phyloP scores from a whole-genome alignment of 176 grass and related monocot genomes.

The Eragrostis nindensis region DNA sequence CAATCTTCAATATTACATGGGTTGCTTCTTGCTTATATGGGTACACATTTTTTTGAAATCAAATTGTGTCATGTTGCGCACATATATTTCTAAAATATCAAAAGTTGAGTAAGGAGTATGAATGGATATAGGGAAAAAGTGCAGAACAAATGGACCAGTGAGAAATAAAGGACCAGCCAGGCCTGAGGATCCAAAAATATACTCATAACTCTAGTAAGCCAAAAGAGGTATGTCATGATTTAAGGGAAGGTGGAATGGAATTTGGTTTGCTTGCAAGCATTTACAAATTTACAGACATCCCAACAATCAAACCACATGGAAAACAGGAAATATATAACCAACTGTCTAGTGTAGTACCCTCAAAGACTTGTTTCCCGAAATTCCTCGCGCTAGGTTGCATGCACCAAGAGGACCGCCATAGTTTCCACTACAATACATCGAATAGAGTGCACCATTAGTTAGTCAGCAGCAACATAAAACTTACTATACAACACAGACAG shows the following conservation, averaged over 20 bases:
- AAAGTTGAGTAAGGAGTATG: background rate
- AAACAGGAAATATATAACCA: slow-evolving; percentile 3
- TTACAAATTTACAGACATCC: slow-evolving; percentile 1
- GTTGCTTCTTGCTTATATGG: background rate
- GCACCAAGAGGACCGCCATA: slow-evolving; percentile 96
- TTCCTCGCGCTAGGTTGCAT: slow-evolving; percentile 80
- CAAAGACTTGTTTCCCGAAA: slow-evolving; percentile 92
- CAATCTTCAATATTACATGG: background rate
- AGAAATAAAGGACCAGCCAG: background rate
- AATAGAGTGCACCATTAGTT: slow-evolving; percentile 36
- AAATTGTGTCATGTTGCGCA: background rate
- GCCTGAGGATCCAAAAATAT: slow-evolving; percentile 2
- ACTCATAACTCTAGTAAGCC: slow-evolving; percentile 1
- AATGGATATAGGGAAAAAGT: background rate
- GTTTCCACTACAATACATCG: slow-evolving; percentile 75
- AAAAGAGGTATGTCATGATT: background rate
- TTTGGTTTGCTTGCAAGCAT: slow-evolving; percentile 18
- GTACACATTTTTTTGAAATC: slow-evolving; percentile 8
- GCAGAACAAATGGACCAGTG: background rate
- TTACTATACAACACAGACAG: slow-evolving; percentile 13
- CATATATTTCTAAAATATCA: background rate
- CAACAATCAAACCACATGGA: background rate
- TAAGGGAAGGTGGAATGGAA: slow-evolving; percentile 12
- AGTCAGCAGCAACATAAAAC: slow-evolving; percentile 36
- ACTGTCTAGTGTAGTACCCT: slow-evolving; percentile 64